Evolutionary conservation across 2,329 filamentous ascomycete genomes (phyloP), one percentile per base, ranked within the genome.

Genomic region (Hyphodiscus sp.): DNA sequence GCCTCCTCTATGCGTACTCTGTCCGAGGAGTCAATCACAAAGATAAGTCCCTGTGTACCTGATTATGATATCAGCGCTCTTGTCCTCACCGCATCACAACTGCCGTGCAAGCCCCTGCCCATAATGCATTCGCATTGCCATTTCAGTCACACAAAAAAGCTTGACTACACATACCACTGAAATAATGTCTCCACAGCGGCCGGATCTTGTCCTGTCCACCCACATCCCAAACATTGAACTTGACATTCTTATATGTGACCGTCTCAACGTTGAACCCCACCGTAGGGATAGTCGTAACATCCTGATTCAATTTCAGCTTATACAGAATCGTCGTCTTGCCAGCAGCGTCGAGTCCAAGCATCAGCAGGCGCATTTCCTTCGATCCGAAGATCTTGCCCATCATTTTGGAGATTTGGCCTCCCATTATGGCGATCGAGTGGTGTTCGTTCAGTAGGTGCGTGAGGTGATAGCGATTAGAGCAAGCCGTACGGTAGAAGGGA

Each of bases 241-340:
- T 95, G 74, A 96, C 91, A 73, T 97, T 97, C 82, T 96, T 96
- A 80, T 96, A 96, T 63, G 91, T 95, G 67, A 97, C 91, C 4
- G 91, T 95, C 80, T 97, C 92, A 73, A 97, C 94, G 81, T 97
- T 97, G 82, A 97, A 97, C 65, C 92, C 94, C 66, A 99, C 94
- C 33, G 94, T 99, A 46, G 94, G 94, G 69, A 97, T 97, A 50
- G 94, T 97, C 58, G 94, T 97, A 67, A 97, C 91, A 70, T 95
- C 91, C 79, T 97, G 91, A 74, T 92, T 91, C 57, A 97, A 85
- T 82, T 97, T 97, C 69, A 99, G 82, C 80, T 96, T 97, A 82
- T 97, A 99, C 58, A 99, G 85, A 68, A 97, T 97, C 53, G 94
- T 97, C 47, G 94, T 99, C 81, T 99, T 99, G 79, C 94, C 94